phyloP scores from a whole-genome alignment of 1,139 yeast species.

The Ogataea hybrid region DNA sequence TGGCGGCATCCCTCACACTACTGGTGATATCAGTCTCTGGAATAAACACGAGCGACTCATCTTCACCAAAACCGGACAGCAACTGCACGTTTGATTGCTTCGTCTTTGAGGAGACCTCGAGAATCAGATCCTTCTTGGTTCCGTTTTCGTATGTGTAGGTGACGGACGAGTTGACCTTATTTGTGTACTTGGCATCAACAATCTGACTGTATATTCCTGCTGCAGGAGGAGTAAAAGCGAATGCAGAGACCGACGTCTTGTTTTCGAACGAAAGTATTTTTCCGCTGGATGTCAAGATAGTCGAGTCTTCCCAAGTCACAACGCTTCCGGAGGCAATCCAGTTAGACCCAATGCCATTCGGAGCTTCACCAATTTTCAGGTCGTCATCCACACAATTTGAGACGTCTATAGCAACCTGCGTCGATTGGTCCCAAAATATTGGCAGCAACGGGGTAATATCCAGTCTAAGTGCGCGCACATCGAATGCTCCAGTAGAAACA shows the following conservation, averaged over 20 bases:
- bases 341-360: conserved; percentile 49
- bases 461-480: conserved; percentile 60
- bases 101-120: conserved; percentile 33
- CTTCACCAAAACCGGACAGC: conserved; percentile 34
- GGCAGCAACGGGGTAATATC: conserved; percentile 72
- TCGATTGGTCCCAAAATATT: conserved; percentile 45
- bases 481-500: conserved; percentile 71
- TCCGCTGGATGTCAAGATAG: conserved; percentile 42
- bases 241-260: conserved; percentile 26
- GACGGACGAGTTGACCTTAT: conserved; percentile 35
- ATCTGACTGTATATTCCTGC: conserved; percentile 39
- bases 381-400: conserved; percentile 56
- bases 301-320: conserved; percentile 54
- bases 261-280: conserved; percentile 33
- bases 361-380: conserved; percentile 14
- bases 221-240: conserved; percentile 36
- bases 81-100: conserved; percentile 38
- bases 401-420: conserved; percentile 45
- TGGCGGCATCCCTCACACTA: conserved; percentile 20
- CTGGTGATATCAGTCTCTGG: conserved; percentile 24
- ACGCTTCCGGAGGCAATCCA: conserved; percentile 74
- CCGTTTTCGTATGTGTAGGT: conserved; percentile 39
- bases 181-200: conserved; percentile 35
- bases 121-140: conserved; percentile 31
- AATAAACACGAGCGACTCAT: conserved; percentile 31